Conservation (phyloP, 192 early-diverging fungal species). For the Podochytrium sp. region DNA sequence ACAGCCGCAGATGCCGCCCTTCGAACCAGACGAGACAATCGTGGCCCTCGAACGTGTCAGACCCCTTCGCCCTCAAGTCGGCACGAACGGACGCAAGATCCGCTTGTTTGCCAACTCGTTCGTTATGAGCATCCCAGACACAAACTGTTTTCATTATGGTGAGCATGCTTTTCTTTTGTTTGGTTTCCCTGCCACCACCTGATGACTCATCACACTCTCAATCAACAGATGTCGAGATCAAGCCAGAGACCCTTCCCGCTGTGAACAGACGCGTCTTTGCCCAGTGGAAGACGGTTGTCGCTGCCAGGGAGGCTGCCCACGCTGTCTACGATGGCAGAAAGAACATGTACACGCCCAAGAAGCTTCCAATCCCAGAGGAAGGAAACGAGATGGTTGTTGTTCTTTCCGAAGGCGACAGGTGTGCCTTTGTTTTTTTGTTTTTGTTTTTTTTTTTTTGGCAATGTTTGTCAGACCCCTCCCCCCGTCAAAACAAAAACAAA, state of each 20-base stretch:
- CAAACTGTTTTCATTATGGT: conserved; percentile 27
- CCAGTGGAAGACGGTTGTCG: conserved; percentile 15
- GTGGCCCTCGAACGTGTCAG: conserved; percentile 17
- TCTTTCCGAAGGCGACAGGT: neutral
- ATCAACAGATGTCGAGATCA: conserved; percentile 26
- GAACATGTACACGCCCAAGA: conserved; percentile 31
- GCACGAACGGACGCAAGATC: conserved; percentile 14
- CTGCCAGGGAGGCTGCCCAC: neutral
- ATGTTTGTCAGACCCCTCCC: neutral
- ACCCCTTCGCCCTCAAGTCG: conserved; percentile 1
- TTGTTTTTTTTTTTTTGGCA: neutral
- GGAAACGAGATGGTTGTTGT: neutral
- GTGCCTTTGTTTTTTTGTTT: neutral
- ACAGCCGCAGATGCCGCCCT: neutral
- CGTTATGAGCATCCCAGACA: conserved; percentile 22
- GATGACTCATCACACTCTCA: neutral
- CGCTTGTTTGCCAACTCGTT: conserved; percentile 29
- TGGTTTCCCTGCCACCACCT: neutral
- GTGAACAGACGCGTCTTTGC: conserved; percentile 30
- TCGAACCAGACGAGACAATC: conserved; percentile 13
- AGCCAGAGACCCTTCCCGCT: conserved; percentile 23
- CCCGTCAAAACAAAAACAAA: neutral
- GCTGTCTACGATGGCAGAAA: conserved; percentile 32
- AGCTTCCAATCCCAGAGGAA: conserved; percentile 14
- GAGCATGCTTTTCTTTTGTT: neutral